phyloP scores from a whole-genome alignment of 2,329 filamentous ascomycete species.

The Elsinoe batatas region DNA sequence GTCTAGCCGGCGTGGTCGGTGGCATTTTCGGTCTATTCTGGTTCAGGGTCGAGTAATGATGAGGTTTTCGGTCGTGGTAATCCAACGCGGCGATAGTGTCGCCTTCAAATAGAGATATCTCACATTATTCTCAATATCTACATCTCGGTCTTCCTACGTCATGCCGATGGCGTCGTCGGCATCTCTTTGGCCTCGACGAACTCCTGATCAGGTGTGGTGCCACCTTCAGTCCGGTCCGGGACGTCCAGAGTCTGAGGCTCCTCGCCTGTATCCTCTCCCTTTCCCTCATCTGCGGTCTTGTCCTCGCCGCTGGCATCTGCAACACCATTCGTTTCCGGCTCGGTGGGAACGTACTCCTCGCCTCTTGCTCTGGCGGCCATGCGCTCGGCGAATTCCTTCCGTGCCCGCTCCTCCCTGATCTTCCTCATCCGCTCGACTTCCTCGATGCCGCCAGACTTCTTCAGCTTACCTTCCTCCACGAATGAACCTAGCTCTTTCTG shows the following conservation, averaged over 20 bases:
- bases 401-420: slow-evolving; percentile 75
- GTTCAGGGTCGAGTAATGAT: too few relatives aligned
- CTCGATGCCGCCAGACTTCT: slow-evolving; percentile 92
- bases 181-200: slow-evolving; percentile 27
- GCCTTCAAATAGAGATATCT: neutral
- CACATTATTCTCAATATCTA: neutral
- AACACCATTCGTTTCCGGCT: slow-evolving; percentile 17
- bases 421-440: slow-evolving; percentile 79
- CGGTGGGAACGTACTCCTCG: neutral
- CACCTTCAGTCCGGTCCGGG: slow-evolving; percentile 3
- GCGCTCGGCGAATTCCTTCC: slow-evolving; percentile 60
- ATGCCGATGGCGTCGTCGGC: slow-evolving; percentile 14
- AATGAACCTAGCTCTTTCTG: slow-evolving; percentile 78
- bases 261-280: slow-evolving; percentile 14
- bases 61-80: too few relatives aligned
- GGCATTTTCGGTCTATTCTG: too few relatives aligned
- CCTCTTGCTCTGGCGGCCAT: slow-evolving; percentile 41
- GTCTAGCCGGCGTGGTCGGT: too few relatives aligned
- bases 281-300: neutral
- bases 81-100: neutral
- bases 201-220: slow-evolving; percentile 20
- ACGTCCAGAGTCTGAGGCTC: slow-evolving; percentile 15
- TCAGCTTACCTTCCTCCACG: slow-evolving; percentile 81
- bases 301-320: slow-evolving; percentile 23
- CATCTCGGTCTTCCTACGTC: slow-evolving; percentile 1